These are phyloP conservation scores for Chrysanthemum lavandulifolium DNA, from an alignment of 129 eudicot genomes.

Conservation along the genomic window DNA sequence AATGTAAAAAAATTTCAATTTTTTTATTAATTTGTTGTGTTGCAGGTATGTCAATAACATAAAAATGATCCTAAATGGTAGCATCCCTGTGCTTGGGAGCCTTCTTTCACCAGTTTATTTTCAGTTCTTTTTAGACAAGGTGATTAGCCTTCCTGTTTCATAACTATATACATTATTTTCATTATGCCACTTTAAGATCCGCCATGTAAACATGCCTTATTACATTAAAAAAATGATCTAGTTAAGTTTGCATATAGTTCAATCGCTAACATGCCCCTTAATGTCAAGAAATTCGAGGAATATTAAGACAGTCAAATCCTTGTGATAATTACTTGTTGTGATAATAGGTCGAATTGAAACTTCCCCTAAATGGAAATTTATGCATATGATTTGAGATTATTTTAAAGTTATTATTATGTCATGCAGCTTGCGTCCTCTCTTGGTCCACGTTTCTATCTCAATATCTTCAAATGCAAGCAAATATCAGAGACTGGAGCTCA, in stretches of 20 bases:
- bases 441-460: slow-evolving; percentile 92
- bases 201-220: slow-evolving; percentile 7
- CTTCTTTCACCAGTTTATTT: slow-evolving; percentile 90
- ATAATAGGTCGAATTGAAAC: not conserved
- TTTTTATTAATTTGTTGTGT: slow-evolving; percentile 15
- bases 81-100: slow-evolving; percentile 89
- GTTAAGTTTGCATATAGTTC: slow-evolving; percentile 6
- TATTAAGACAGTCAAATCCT: not conserved
- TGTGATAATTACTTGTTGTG: not conserved
- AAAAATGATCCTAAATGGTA: slow-evolving; percentile 70
- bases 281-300: slow-evolving; percentile 8
- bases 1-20: not conserved
- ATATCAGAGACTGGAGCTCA: slow-evolving; percentile 99
- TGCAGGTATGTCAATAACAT: slow-evolving; percentile 89
- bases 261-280: slow-evolving; percentile 2
- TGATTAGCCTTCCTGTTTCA: slow-evolving; percentile 23
- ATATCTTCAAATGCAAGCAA: slow-evolving; percentile 96
- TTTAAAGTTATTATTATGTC: not conserved
- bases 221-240: not conserved
- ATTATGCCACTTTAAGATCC: not conserved
- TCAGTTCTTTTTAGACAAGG: slow-evolving; percentile 97
- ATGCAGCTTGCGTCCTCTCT: slow-evolving; percentile 94
- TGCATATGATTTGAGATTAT: slow-evolving; percentile 14
- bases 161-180: slow-evolving; percentile 20
- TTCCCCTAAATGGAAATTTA: slow-evolving; percentile 1